A percentile compares a stretch with the other conserved stretches of the same genome.
phyloP scores from a whole-genome alignment of 768 basidiomycete species.

The Hericium alpestre region DNA sequence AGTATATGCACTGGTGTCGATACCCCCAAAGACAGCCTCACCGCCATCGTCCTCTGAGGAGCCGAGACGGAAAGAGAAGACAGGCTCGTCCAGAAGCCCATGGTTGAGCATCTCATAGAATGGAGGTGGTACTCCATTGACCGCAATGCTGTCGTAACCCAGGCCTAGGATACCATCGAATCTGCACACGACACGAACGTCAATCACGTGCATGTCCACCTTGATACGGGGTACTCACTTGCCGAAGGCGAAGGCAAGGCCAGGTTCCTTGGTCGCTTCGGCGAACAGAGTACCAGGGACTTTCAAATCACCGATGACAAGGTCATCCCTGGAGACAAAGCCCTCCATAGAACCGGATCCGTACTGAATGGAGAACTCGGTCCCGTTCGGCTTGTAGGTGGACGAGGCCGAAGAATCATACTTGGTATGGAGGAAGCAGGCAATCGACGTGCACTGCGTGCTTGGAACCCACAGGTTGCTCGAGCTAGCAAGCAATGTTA shows the following conservation, averaged over 20 bases:
- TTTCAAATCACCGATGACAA: slow-evolving; percentile 74
- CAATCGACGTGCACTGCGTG: slow-evolving; percentile 69
- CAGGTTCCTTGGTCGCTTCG: slow-evolving; percentile 92
- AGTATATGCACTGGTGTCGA: slow-evolving; percentile 65
- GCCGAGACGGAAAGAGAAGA: slow-evolving; percentile 93
- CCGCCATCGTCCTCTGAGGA: slow-evolving; percentile 81
- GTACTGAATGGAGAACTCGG: slow-evolving; percentile 83
- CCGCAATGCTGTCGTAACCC: slow-evolving; percentile 89
- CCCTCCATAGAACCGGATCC: slow-evolving; percentile 97
- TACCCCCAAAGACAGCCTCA: slow-evolving; percentile 84
- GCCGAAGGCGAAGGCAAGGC: slow-evolving; percentile 93
- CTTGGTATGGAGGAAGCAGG: slow-evolving; percentile 90
- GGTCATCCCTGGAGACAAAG: slow-evolving; percentile 75
- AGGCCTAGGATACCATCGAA: slow-evolving; percentile 95
- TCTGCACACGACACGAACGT: slow-evolving; percentile 27
- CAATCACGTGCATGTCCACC: background rate
- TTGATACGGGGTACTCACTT: slow-evolving; percentile 43
- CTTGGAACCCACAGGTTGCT: slow-evolving; percentile 95
- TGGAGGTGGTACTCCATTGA: slow-evolving; percentile 85
- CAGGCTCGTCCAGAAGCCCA: slow-evolving; percentile 67
- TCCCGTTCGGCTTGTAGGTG: slow-evolving; percentile 83
- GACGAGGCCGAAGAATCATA: slow-evolving; percentile 75
- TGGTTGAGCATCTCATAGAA: slow-evolving; percentile 90
- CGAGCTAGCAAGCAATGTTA: slow-evolving; percentile 36
- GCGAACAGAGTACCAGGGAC: slow-evolving; percentile 80